phyloP scores from a whole-genome alignment of 2,329 filamentous ascomycete genomes.

The Gyromitra esculenta region DNA sequence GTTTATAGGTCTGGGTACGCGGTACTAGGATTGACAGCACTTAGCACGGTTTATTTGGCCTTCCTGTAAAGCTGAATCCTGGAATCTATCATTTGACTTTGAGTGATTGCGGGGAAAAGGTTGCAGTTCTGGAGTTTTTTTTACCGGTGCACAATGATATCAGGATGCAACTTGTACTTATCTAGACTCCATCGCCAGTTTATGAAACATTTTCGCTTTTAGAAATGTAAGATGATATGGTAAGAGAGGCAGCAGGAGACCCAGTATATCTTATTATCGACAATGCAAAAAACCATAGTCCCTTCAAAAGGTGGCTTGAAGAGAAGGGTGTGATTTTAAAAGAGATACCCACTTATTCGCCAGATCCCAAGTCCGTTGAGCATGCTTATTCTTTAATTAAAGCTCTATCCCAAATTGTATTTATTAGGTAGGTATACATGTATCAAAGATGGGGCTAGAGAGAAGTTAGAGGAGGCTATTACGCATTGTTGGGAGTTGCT shows the following conservation, averaged over 20 bases:
- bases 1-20: conserved; percentile 74
- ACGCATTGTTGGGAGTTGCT: conserved; percentile 7
- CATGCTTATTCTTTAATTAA: conserved; percentile 22
- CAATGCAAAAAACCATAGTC: neutral
- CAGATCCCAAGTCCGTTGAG: conserved; percentile 1
- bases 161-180: neutral
- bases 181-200: neutral
- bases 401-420: conserved; percentile 3
- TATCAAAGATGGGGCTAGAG: neutral
- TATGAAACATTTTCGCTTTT: neutral
- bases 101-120: neutral
- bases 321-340: neutral
- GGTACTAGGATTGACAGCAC: conserved; percentile 68
- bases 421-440: neutral
- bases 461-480: conserved; percentile 2
- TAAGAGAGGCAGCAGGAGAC: neutral
- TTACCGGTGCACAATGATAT: neutral
- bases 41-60: conserved; percentile 61
- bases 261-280: conserved; percentile 11
- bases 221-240: neutral
- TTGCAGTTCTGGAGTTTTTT: neutral
- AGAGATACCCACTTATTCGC: neutral
- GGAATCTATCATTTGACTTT: neutral
- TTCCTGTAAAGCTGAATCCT: conserved; percentile 34
- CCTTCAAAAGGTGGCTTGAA: neutral